Evolutionary conservation across 192 early-diverging fungal species (phyloP).

Genomic region (Coemansia sp.): DNA sequence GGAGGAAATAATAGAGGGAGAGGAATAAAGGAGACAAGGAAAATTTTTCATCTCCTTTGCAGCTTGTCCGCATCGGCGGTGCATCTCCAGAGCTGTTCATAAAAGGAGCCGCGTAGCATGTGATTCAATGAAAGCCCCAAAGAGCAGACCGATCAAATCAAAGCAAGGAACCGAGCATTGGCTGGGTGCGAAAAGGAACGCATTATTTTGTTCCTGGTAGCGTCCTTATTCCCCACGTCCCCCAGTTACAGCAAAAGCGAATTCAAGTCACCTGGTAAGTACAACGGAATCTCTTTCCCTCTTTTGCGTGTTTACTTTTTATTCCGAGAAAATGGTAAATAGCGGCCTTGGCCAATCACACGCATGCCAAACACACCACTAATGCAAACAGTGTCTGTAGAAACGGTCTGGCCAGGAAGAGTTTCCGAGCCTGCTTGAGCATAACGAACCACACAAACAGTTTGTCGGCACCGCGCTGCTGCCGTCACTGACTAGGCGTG

Average conservation of each 20-base stretch:
- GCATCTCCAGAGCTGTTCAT: constrained; percentile 13
- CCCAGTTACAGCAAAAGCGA: background rate
- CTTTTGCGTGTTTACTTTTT: constrained; percentile 4
- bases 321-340: constrained; percentile 3
- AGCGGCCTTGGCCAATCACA: constrained; percentile 8
- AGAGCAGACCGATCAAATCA: constrained; percentile 9
- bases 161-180: background rate
- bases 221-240: background rate
- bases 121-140: constrained; percentile 2
- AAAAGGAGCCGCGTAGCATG: background rate
- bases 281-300: background rate
- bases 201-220: background rate
- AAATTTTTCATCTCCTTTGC: constrained; percentile 6
- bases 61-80: constrained; percentile 4
- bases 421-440: constrained; percentile 29
- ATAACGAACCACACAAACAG: constrained; percentile 8
- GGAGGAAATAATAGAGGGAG: background rate
- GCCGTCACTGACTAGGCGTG: constrained; percentile 43
- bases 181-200: background rate
- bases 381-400: constrained; percentile 1
- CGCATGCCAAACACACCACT: background rate
- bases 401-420: constrained; percentile 5
- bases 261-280: background rate
- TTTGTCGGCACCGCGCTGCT: constrained; percentile 51
- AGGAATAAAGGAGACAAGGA: background rate